Conservation (phyloP, 257 asterid genomes). For the Mentha longifolia region DNA sequence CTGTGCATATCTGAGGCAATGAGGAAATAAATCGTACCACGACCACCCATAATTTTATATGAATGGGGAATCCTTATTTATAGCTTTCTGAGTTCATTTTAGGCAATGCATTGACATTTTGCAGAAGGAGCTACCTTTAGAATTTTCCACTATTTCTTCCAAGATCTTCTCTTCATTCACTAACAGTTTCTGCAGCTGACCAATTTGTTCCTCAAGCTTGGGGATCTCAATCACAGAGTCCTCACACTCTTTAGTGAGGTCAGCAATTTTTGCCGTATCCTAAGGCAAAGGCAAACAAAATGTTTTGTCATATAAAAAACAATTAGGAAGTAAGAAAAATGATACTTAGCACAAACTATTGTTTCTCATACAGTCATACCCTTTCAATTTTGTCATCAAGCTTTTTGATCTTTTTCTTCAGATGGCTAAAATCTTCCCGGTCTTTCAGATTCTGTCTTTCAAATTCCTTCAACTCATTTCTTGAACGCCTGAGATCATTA, state of each 20-base stretch:
- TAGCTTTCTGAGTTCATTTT: background rate
- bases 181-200: slow-evolving; percentile 66
- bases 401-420: slow-evolving; percentile 88
- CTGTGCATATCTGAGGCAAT: background rate
- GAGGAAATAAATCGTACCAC: background rate
- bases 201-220: slow-evolving; percentile 73
- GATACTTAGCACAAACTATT: slow-evolving; percentile 1
- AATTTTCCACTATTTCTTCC: slow-evolving; percentile 77
- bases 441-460: slow-evolving; percentile 93
- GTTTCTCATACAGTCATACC: slow-evolving; percentile 63
- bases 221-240: slow-evolving; percentile 81
- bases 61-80: slow-evolving; percentile 4
- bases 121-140: slow-evolving; percentile 59
- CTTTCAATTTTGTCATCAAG: slow-evolving; percentile 77
- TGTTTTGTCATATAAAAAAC: slow-evolving; percentile 9
- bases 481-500: slow-evolving; percentile 57
- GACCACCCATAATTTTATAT: background rate
- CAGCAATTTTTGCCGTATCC: slow-evolving; percentile 73
- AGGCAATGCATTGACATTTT: background rate
- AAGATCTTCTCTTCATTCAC: slow-evolving; percentile 72
- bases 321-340: background rate
- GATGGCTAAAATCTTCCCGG: slow-evolving; percentile 79
- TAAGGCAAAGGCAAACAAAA: slow-evolving; percentile 33
- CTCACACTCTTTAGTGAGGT: slow-evolving; percentile 72
- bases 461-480: slow-evolving; percentile 87